Evolutionary conservation across 192 early-diverging fungal species (phyloP), one percentile per base, ranked within the genome.

Genomic region (Jimgerdemannia flammicorona): DNA sequence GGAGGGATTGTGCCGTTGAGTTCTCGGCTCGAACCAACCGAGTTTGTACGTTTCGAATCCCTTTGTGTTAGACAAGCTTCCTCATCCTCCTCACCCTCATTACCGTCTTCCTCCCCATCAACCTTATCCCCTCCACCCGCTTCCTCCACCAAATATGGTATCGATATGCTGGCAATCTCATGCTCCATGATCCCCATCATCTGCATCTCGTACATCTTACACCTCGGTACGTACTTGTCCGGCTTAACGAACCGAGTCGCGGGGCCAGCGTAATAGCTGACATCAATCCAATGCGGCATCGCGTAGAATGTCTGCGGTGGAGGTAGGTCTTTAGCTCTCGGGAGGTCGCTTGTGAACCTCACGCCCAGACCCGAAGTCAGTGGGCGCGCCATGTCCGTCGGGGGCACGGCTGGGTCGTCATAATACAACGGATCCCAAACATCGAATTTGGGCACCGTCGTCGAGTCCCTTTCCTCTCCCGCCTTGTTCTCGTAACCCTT

Each of bases 201-300:
- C 77, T 94, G 93, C 18, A 95, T 83, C 72, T 95, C 92, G 73
- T 93, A 91, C 91, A 96, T 93, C 80, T 91, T 93, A 78, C 93
- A 95, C 59, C 91, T 81, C 17, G 90, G 83, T 70, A 81, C 76
- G 76, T 94, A 96, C 39, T 85, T 82, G 71, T 90, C 83, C 11
- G 82, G 73, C 43, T 87, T 86, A 6, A 76, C 64, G n/a, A 81
- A 86, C 71, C 82, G 74, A 63, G 80, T 78, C 4, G 85, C 84
- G 66, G 79, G 67, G 67, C 89, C 81, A 40, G 78, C 83, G 84
- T 94, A 97, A 75, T 96, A 99, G 72, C 93, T 95, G 73, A 90
- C 90, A 77, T 97, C 95, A 29, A 98, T 86, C 97, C 97, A 99
- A 77, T 93, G 89, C 0, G 97, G 95, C 68, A 96, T 90, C 74